Evolutionary conservation across 2,329 filamentous ascomycete species (phyloP).

Genomic region (Trichoderma brevicompactum): DNA sequence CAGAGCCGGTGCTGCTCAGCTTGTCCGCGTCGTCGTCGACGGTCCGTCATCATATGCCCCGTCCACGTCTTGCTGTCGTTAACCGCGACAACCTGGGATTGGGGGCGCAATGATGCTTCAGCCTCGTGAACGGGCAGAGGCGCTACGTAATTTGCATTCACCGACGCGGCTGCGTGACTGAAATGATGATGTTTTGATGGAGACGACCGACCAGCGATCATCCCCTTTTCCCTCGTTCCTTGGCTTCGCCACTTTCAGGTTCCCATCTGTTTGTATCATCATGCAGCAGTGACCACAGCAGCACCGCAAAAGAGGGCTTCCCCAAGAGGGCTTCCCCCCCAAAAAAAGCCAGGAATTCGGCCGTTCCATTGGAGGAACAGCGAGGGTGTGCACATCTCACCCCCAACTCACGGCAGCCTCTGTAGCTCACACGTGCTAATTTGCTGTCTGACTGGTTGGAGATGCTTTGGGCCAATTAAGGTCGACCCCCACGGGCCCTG

Average conservation of each 20-base stretch:
- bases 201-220: conserved; percentile 4
- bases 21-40: neutral
- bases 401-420: conserved; percentile 11
- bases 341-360: neutral
- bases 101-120: neutral
- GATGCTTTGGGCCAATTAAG: conserved; percentile 3
- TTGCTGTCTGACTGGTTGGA: conserved; percentile 16
- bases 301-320: neutral
- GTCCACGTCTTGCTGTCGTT: neutral
- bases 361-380: conserved; percentile 16
- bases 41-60: neutral
- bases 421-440: conserved; percentile 22
- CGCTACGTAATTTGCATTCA: conserved; percentile 20
- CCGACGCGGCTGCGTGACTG: conserved; percentile 20
- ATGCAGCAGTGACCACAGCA: conserved; percentile 1
- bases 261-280: neutral
- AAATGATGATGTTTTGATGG: conserved; percentile 17
- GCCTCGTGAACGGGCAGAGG: neutral
- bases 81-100: conserved; percentile 8
- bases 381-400: conserved; percentile 22
- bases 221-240: conserved; percentile 3
- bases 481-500: conserved; percentile 6
- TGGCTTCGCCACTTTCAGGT: conserved; percentile 13
- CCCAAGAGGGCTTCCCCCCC: conserved; percentile 1
- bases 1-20: conserved; percentile 24